Conservation (phyloP, 257 asterid genomes). For the Verbascum thapsus region DNA sequence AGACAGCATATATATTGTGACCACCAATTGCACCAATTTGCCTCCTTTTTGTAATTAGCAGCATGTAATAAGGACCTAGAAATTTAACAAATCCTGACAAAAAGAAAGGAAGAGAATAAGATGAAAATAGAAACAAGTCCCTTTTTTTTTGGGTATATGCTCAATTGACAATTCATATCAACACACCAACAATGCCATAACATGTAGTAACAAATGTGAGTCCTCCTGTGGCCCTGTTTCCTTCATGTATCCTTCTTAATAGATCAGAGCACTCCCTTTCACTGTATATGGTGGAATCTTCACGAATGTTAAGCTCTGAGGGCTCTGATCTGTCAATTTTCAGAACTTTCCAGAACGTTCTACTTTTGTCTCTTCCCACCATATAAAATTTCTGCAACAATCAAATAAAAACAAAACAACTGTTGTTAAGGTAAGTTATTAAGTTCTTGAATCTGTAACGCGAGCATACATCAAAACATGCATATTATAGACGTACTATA, state of each 20-base stretch:
- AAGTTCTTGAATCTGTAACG: constrained; percentile 10
- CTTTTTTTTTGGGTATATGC: constrained; percentile 17
- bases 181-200: constrained; percentile 95
- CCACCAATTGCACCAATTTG: constrained; percentile 90
- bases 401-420: neutral
- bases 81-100: constrained; percentile 85
- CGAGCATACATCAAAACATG: constrained; percentile 5
- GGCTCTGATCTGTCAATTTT: constrained; percentile 86
- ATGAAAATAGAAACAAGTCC: constrained; percentile 15
- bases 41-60: constrained; percentile 89
- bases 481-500: constrained; percentile 7
- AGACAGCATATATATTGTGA: constrained; percentile 73
- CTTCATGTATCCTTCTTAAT: constrained; percentile 86
- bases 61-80: constrained; percentile 90
- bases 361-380: constrained; percentile 93
- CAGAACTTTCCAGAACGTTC: constrained; percentile 85
- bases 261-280: constrained; percentile 91
- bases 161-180: constrained; percentile 14
- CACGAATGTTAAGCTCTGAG: constrained; percentile 74
- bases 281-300: constrained; percentile 79
- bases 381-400: constrained; percentile 80
- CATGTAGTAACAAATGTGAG: constrained; percentile 87
- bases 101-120: constrained; percentile 27
- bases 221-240: constrained; percentile 87
- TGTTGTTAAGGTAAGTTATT: neutral